Evolutionary conservation across 768 basidiomycete species (phyloP).

Genomic region (Piloderma croceum): DNA sequence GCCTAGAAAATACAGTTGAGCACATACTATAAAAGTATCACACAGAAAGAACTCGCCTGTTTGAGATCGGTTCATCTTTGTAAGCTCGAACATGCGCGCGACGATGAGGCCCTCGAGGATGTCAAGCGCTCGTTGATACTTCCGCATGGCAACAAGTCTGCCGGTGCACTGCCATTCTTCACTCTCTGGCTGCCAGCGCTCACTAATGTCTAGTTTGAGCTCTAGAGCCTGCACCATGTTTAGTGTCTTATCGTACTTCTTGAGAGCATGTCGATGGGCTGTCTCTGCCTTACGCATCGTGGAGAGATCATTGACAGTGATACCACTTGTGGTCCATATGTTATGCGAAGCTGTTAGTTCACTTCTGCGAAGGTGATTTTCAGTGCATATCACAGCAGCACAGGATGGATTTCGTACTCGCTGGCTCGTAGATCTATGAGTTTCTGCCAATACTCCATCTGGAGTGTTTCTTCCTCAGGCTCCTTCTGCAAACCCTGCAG

Average conservation of each 20-base stretch:
- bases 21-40: background rate
- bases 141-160: background rate
- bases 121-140: constrained; percentile 12
- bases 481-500: constrained; percentile 11
- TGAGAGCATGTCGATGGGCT: constrained; percentile 6
- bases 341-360: too few species aligned
- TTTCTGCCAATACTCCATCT: constrained; percentile 11
- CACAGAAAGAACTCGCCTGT: constrained; percentile 10
- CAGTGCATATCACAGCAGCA: background rate
- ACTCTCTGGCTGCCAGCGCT: constrained; percentile 8
- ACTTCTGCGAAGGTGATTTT: too few species aligned
- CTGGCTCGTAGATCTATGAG: background rate
- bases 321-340: too few species aligned
- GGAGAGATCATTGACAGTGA: too few species aligned
- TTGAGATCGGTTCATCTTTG: constrained; percentile 16
- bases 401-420: background rate
- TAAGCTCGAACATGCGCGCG: constrained; percentile 13
- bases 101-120: constrained; percentile 12
- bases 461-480: constrained; percentile 12
- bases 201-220: constrained; percentile 13
- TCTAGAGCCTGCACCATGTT: constrained; percentile 16
- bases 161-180: constrained; percentile 9
- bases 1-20: background rate
- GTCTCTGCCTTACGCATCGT: constrained; percentile 1
- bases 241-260: constrained; percentile 6